A percentile compares a stretch with the other conserved stretches of the same genome.
These are phyloP conservation scores for Cystofilobasidium bisporidii DNA, from an alignment of 768 basidiomycete genomes.

Conservation along the genomic window DNA sequence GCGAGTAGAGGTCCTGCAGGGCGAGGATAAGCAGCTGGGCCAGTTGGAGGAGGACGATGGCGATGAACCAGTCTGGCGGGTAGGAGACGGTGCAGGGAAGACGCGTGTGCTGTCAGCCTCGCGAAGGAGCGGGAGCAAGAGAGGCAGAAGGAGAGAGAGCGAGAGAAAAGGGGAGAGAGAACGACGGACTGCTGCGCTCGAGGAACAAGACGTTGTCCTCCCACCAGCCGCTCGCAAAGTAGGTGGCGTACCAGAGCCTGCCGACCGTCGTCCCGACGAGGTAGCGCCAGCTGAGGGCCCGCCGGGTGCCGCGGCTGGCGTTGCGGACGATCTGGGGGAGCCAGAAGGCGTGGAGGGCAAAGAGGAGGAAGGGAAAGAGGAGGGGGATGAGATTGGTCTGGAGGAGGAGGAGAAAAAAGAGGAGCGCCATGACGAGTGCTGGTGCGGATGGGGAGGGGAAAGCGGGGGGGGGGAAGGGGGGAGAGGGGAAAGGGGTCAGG, in stretches of 20 bases:
- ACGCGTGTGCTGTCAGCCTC: too few species aligned
- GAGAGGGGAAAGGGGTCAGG: too few species aligned
- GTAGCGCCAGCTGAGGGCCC: conserved; percentile 22
- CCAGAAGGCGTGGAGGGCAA: conserved; percentile 17
- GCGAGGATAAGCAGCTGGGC: conserved; percentile 9
- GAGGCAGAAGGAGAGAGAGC: too few species aligned
- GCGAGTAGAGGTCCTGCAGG: conserved; percentile 8
- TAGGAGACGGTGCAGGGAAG: too few species aligned
- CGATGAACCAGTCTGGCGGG: conserved; percentile 5
- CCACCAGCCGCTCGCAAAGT: conserved; percentile 14
- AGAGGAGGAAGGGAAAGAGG: conserved; percentile 22
- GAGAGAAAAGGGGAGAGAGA: background rate
- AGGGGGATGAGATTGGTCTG: conserved; percentile 19
- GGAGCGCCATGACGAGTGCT: conserved; percentile 8
- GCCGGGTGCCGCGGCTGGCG: conserved; percentile 2
- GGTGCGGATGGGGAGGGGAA: too few species aligned
- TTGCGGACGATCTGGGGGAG: conserved; percentile 23
- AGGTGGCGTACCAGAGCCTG: conserved; percentile 2
- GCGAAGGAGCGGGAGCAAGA: too few species aligned
- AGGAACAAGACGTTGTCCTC: conserved; percentile 25
- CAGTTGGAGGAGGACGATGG: background rate
- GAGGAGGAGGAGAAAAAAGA: conserved; percentile 19
- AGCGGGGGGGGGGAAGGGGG: too few species aligned
- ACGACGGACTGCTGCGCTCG: conserved; percentile 20
- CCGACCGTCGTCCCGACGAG: conserved; percentile 5